phyloP scores from a whole-genome alignment of 2,329 filamentous ascomycete species.

The Fonsecaea multimorphosa region DNA sequence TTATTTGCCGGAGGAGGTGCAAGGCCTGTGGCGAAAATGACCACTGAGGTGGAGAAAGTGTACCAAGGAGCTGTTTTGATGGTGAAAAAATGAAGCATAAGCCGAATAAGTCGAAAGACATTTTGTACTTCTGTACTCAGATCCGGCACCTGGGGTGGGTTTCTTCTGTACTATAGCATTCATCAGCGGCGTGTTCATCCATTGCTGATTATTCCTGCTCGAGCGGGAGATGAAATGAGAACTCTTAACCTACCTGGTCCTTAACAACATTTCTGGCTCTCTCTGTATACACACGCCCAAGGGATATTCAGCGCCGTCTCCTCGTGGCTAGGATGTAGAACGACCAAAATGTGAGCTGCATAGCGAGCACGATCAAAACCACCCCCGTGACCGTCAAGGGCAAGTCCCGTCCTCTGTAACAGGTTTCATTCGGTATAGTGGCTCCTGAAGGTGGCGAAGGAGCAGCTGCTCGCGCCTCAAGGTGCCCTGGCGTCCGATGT shows the following conservation, averaged over 20 bases:
- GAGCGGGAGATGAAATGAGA: background rate
- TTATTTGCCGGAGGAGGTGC: slow-evolving; percentile 31
- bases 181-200: background rate
- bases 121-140: slow-evolving; percentile 5
- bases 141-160: background rate
- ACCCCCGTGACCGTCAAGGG: slow-evolving; percentile 3
- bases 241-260: background rate
- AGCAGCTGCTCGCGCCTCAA: background rate
- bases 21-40: slow-evolving; percentile 31
- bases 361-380: background rate
- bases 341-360: slow-evolving; percentile 11
- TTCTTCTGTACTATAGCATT: background rate
- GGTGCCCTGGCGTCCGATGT: background rate
- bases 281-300: background rate
- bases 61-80: slow-evolving; percentile 36
- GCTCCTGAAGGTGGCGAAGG: background rate
- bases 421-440: background rate
- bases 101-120: slow-evolving; percentile 4
- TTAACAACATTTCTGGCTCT: background rate
- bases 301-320: background rate
- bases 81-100: slow-evolving; percentile 36
- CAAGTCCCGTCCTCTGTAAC: background rate
- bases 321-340: slow-evolving; percentile 6
- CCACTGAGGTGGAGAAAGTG: slow-evolving; percentile 34
- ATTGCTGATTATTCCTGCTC: background rate